phyloP scores from a whole-genome alignment of 768 basidiomycete genomes.

The Lentinula guzmanii region DNA sequence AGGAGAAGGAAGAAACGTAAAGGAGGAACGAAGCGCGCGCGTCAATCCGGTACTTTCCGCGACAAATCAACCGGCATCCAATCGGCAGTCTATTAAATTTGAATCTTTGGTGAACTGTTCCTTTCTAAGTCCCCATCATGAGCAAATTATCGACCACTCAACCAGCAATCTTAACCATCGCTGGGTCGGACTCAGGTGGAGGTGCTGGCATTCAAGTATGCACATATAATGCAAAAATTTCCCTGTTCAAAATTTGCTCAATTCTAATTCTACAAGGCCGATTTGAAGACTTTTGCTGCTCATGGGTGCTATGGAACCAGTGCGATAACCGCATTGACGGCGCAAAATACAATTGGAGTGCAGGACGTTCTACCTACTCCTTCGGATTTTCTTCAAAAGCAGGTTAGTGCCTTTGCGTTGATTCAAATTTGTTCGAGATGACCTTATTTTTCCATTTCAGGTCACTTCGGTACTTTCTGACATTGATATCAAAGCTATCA shows the following conservation, averaged over 20 bases:
- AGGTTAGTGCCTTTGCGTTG: constrained; percentile 37
- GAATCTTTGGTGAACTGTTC: background rate
- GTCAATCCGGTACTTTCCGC: background rate
- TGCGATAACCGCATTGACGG: constrained; percentile 80
- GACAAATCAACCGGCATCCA: too few relatives aligned
- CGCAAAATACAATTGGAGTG: constrained; percentile 86
- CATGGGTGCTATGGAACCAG: constrained; percentile 75
- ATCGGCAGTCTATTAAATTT: too few relatives aligned
- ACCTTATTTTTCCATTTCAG: constrained; percentile 28
- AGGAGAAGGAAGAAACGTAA: background rate
- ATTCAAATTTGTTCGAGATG: background rate
- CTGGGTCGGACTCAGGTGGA: constrained; percentile 77
- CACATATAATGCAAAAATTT: background rate
- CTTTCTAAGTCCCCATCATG: background rate
- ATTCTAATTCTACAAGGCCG: constrained; percentile 47
- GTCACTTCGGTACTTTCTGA: constrained; percentile 68
- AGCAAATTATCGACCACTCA: background rate
- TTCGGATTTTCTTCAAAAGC: constrained; percentile 65
- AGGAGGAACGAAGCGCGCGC: background rate
- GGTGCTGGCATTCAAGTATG: constrained; percentile 87
- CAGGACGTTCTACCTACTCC: constrained; percentile 66
- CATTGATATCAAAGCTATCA: constrained; percentile 65
- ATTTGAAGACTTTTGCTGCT: constrained; percentile 80
- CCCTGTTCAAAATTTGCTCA: background rate
- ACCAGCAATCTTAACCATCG: constrained; percentile 59